Conservation (phyloP, 768 basidiomycete species). For the Dictyophora rubrovolvata region DNA sequence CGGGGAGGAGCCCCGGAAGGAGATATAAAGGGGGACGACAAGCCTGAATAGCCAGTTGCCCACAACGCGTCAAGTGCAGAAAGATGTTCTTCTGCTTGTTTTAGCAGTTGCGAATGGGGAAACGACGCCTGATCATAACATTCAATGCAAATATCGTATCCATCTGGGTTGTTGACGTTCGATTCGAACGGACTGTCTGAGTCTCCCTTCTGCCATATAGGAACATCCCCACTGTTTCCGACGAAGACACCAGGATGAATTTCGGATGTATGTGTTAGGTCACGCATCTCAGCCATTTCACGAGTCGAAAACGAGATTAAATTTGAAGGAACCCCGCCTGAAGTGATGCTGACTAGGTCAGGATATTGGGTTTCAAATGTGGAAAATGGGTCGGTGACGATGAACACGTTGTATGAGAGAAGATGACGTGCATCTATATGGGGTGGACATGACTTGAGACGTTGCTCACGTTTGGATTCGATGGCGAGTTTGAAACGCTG, state of each 20-base stretch:
- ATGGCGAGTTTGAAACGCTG: slow-evolving; percentile 57
- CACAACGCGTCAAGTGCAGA: slow-evolving; percentile 56
- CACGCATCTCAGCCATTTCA: slow-evolving; percentile 85
- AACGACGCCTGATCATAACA: slow-evolving; percentile 75
- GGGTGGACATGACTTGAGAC: slow-evolving; percentile 18
- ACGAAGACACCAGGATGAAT: slow-evolving; percentile 40
- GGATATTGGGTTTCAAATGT: slow-evolving; percentile 22
- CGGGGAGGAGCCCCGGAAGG: slow-evolving; percentile 33
- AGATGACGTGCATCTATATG: slow-evolving; percentile 18
- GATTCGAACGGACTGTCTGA: slow-evolving; percentile 23
- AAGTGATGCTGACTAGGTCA: slow-evolving; percentile 23
- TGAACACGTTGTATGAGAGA: slow-evolving; percentile 63
- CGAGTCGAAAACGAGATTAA: slow-evolving; percentile 66
- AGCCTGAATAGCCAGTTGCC: slow-evolving; percentile 31
- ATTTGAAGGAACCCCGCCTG: slow-evolving; percentile 16
- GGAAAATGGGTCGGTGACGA: slow-evolving; percentile 39
- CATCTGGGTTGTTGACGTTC: slow-evolving; percentile 35
- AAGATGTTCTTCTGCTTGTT: slow-evolving; percentile 70
- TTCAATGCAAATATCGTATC: slow-evolving; percentile 82
- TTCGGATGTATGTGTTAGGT: slow-evolving; percentile 73
- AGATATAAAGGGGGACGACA: slow-evolving; percentile 15
- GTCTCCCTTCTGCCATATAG: slow-evolving; percentile 13
- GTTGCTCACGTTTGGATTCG: slow-evolving; percentile 44
- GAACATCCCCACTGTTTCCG: slow-evolving; percentile 28
- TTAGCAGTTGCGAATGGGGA: slow-evolving; percentile 53